phyloP scores from a whole-genome alignment of 805 yeast genomes.

The Saturnispora besseyi region DNA sequence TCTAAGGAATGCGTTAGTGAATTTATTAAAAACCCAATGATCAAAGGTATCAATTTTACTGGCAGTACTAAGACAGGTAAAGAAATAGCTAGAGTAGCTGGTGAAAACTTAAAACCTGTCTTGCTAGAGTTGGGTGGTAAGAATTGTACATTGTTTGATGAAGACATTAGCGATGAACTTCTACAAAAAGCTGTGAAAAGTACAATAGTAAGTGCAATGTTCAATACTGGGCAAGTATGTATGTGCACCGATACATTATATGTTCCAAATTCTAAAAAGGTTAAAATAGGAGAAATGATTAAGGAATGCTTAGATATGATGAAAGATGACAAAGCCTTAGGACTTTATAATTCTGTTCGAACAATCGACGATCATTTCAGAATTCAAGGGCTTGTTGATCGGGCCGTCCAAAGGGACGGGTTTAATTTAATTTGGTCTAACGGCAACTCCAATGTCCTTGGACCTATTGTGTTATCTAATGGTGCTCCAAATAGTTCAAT shows the following conservation, averaged over 20 bases:
- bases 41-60: constrained; percentile 36
- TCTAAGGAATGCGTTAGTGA: background rate
- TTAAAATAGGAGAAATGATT: constrained; percentile 21
- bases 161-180: constrained; percentile 24
- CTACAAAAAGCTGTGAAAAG: constrained; percentile 25
- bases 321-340: constrained; percentile 11
- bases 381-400: constrained; percentile 25
- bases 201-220: constrained; percentile 13
- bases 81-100: constrained; percentile 30
- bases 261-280: constrained; percentile 30
- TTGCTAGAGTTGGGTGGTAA: constrained; percentile 40
- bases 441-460: background rate
- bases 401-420: constrained; percentile 31
- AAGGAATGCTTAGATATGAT: constrained; percentile 9
- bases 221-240: constrained; percentile 24
- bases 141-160: constrained; percentile 28
- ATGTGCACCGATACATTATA: constrained; percentile 36
- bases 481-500: constrained; percentile 28
- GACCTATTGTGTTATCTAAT: constrained; percentile 29
- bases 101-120: constrained; percentile 31
- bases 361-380: constrained; percentile 19
- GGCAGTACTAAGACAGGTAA: constrained; percentile 36
- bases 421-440: constrained; percentile 24
- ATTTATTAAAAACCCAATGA: constrained; percentile 3
- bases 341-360: constrained; percentile 24